Conservation (phyloP, 441 rosid species). For the Populus trichocarpa region DNA sequence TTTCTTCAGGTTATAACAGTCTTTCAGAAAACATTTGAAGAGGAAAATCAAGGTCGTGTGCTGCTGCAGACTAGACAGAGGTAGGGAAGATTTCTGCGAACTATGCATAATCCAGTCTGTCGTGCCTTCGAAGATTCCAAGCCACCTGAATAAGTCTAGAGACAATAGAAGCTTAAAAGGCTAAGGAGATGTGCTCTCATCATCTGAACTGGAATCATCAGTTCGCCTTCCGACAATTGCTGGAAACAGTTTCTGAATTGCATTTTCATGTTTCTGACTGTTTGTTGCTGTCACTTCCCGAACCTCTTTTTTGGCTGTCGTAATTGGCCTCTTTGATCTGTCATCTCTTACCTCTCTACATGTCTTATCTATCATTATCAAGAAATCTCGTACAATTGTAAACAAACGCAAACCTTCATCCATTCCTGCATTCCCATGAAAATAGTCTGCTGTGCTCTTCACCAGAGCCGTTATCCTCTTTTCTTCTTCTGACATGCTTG, state of each 20-base stretch:
- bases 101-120: not conserved
- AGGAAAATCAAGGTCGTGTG: not conserved
- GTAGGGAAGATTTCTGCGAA: not conserved
- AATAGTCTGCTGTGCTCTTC: constrained; percentile 87
- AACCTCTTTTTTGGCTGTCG: constrained; percentile 32
- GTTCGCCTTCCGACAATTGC: constrained; percentile 50
- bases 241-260: constrained; percentile 52
- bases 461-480: constrained; percentile 75
- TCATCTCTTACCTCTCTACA: constrained; percentile 67
- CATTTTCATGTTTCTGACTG: constrained; percentile 31
- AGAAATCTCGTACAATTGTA: constrained; percentile 69
- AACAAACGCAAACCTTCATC: constrained; percentile 89
- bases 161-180: not conserved
- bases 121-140: not conserved
- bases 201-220: constrained; percentile 60
- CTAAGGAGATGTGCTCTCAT: constrained; percentile 33
- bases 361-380: constrained; percentile 73
- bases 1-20: not conserved
- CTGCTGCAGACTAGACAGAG: not conserved
- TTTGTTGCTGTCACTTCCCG: constrained; percentile 27
- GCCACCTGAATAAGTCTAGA: constrained; percentile 8
- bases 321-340: constrained; percentile 25
- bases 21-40: not conserved
- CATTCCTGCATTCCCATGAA: constrained; percentile 86
- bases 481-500: constrained; percentile 58